phyloP scores from a whole-genome alignment of 2,329 filamentous ascomycete genomes.

The Ceratocystis smalleyi region DNA sequence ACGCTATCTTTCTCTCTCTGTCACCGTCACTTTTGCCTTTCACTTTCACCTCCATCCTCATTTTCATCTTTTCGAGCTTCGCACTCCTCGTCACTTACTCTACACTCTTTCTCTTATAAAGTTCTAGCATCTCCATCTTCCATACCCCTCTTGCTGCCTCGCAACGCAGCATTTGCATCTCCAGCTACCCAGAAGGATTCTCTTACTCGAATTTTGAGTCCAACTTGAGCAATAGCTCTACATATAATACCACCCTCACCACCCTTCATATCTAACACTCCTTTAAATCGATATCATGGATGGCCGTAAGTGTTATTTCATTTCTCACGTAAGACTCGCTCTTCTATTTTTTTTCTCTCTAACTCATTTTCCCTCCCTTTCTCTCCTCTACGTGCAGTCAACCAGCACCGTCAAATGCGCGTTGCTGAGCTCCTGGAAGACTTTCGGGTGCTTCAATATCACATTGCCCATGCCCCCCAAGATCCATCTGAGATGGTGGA shows the following conservation, averaged over 20 bases:
- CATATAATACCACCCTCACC: background rate
- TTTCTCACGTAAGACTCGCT: background rate
- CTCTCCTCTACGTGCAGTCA: conserved; percentile 31
- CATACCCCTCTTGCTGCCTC: background rate
- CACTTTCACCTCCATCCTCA: background rate
- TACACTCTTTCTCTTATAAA: background rate
- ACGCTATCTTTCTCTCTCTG: background rate
- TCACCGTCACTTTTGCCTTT: background rate
- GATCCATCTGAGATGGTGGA: conserved; percentile 41
- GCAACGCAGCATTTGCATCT: too few species aligned
- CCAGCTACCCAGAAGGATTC: background rate
- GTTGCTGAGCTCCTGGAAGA: conserved; percentile 48
- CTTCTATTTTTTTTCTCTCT: background rate
- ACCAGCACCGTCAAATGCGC: conserved; percentile 42
- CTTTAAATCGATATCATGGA: conserved; percentile 19
- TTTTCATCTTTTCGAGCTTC: background rate
- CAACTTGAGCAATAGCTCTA: background rate
- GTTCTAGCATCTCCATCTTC: background rate
- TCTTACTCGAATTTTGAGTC: background rate
- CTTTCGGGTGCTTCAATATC: conserved; percentile 46
- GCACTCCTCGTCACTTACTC: background rate
- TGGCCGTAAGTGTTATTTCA: conserved; percentile 19
- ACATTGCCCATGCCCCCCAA: conserved; percentile 41
- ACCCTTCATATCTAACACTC: background rate
- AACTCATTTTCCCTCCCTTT: conserved; percentile 1